Conservation (phyloP, 768 basidiomycete species). For the Lepiota brunneoincarnata region DNA sequence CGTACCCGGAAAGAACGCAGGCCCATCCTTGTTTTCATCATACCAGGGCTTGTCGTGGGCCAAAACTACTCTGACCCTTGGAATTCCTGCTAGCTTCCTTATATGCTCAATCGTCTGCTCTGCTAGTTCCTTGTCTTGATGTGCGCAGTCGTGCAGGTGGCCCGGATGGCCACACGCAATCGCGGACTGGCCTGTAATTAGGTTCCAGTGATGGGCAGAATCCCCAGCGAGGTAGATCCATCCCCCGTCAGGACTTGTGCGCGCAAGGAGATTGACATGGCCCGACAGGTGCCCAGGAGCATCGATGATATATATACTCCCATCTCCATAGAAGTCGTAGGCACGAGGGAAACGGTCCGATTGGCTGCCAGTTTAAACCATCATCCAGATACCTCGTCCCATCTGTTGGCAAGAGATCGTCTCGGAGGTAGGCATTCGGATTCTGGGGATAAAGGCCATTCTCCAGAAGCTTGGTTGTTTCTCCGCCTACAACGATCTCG, state of each 20-base stretch:
- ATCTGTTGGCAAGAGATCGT: conserved; percentile 33
- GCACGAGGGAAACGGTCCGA: conserved; percentile 53
- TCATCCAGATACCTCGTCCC: conserved; percentile 34
- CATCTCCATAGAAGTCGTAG: conserved; percentile 55
- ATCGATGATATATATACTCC: conserved; percentile 56
- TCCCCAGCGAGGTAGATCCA: conserved; percentile 60
- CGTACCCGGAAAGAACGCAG: conserved; percentile 41
- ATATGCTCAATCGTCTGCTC: conserved; percentile 40
- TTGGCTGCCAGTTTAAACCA: conserved; percentile 25
- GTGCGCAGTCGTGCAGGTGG: conserved; percentile 34
- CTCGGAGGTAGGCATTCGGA: conserved; percentile 28
- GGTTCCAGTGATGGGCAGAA: conserved; percentile 52
- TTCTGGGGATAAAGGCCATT: conserved; percentile 39
- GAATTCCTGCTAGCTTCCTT: conserved; percentile 31
- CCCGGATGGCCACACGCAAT: conserved; percentile 32
- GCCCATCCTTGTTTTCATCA: conserved; percentile 37
- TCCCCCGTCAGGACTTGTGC: conserved; percentile 48
- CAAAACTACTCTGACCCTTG: conserved; percentile 43
- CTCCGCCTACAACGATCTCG: conserved; percentile 46
- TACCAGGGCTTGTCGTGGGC: conserved; percentile 58
- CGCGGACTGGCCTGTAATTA: conserved; percentile 42
- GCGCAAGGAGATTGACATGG: conserved; percentile 51
- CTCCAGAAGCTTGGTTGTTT: conserved; percentile 29
- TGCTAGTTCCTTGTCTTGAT: conserved; percentile 40
- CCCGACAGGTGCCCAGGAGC: conserved; percentile 56